Evolutionary conservation across 352 stramenopile species (phyloP).

Genomic region (Phytopythium kandeliae): DNA sequence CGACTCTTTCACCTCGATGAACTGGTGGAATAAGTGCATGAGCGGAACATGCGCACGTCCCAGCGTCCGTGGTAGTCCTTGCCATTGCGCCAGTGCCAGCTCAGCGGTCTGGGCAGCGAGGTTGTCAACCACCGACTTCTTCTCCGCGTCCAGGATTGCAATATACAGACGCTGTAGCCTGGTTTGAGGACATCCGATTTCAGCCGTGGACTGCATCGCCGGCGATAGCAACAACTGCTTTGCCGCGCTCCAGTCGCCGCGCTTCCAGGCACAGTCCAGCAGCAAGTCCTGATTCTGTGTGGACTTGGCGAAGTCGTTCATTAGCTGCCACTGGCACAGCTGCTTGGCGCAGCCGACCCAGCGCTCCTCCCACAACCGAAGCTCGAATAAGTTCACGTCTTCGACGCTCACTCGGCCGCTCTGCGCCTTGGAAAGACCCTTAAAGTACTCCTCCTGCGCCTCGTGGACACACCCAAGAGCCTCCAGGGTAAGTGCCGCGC

Average conservation of each 20-base stretch:
- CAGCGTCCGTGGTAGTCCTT: slow-evolving; percentile 77
- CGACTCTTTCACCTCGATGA: slow-evolving; percentile 91
- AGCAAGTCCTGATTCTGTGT: slow-evolving; percentile 90
- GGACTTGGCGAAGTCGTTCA: slow-evolving; percentile 90
- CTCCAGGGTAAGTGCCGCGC: slow-evolving; percentile 67
- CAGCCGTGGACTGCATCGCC: slow-evolving; percentile 53
- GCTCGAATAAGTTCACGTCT: slow-evolving; percentile 82
- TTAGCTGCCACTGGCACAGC: slow-evolving; percentile 90
- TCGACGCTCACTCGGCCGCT: slow-evolving; percentile 67
- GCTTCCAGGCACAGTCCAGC: slow-evolving; percentile 92
- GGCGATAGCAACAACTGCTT: slow-evolving; percentile 72
- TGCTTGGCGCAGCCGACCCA: slow-evolving; percentile 91
- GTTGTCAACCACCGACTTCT: slow-evolving; percentile 58
- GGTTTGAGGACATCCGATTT: slow-evolving; percentile 70
- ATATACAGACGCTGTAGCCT: slow-evolving; percentile 85
- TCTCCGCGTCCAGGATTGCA: slow-evolving; percentile 80
- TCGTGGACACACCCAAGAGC: slow-evolving; percentile 80
- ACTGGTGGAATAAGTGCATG: slow-evolving; percentile 88
- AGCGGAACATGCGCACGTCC: slow-evolving; percentile 74
- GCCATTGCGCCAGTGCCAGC: slow-evolving; percentile 85
- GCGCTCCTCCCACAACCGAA: slow-evolving; percentile 83
- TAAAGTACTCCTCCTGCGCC: slow-evolving; percentile 86
- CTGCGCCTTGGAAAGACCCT: slow-evolving; percentile 72
- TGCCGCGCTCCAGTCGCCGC: slow-evolving; percentile 82
- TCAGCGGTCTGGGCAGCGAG: slow-evolving; percentile 71